Percentiles rank a stretch among this genome's conserved stretches.
Conservation (phyloP, 140 eudicot genomes). For the Bidens hawaiensis region DNA sequence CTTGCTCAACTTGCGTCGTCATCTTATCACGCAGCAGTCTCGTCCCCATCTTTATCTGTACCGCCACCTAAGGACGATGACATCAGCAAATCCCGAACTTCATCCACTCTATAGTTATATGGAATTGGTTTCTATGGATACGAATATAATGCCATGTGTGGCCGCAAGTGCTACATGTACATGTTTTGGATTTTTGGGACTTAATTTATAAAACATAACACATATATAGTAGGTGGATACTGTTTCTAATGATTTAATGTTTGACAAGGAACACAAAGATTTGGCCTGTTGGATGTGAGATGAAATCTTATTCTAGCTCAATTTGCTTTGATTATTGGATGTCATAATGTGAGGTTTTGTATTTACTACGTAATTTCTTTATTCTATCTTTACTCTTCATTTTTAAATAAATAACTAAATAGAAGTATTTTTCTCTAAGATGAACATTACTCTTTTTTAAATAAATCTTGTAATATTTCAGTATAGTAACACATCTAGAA, state of each 20-base stretch:
- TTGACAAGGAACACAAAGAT: slow-evolving; percentile 1
- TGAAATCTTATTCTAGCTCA: neutral
- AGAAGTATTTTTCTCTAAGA: too few species aligned
- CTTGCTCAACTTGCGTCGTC: slow-evolving; percentile 88
- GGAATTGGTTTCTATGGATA: neutral
- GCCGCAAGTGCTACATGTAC: slow-evolving; percentile 17
- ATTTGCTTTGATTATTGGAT: neutral
- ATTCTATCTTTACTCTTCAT: neutral
- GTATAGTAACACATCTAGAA: too few species aligned
- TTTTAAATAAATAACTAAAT: neutral
- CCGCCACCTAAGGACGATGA: slow-evolving; percentile 47
- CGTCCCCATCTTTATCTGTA: slow-evolving; percentile 52
- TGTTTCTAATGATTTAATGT: neutral
- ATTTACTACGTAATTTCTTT: too few species aligned
- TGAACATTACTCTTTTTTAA: too few species aligned
- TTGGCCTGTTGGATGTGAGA: neutral
- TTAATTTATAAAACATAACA: neutral
- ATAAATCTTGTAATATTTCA: too few species aligned
- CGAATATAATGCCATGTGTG: slow-evolving; percentile 1
- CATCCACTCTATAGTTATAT: slow-evolving; percentile 33
- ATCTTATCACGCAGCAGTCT: slow-evolving; percentile 64
- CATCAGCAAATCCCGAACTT: slow-evolving; percentile 41
- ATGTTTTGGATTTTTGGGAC: slow-evolving; percentile 6
- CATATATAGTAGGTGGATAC: neutral
- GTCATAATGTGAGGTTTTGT: neutral